Evolutionary conservation across 805 yeast genomes (phyloP).

Genomic region (Yarrowia porcina): DNA sequence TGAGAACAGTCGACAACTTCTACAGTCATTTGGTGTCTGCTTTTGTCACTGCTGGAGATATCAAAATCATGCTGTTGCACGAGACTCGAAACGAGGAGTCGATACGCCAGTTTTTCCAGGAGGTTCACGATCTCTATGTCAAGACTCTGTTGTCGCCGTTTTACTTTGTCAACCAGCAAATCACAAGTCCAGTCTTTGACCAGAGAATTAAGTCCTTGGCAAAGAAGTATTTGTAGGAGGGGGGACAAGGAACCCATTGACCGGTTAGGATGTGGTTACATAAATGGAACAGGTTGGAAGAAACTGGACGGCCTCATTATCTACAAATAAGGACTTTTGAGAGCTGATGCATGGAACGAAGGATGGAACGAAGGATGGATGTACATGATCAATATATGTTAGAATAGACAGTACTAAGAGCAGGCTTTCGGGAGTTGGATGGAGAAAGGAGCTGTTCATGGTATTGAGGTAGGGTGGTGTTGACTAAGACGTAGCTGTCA

Average conservation of each 20-base stretch:
- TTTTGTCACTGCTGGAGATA: slow-evolving; percentile 78
- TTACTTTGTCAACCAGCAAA: slow-evolving; percentile 70
- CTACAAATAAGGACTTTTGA: too few species aligned
- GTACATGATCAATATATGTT: slow-evolving; percentile 6
- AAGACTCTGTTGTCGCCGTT: slow-evolving; percentile 85
- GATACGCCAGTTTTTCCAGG: slow-evolving; percentile 78
- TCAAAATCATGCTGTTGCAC: slow-evolving; percentile 72
- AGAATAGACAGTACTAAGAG: background rate
- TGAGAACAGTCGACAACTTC: slow-evolving; percentile 80
- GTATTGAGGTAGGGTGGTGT: too few species aligned
- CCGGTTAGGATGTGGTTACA: too few species aligned
- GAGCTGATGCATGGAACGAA: background rate
- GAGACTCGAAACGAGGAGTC: slow-evolving; percentile 64
- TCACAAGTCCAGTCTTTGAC: slow-evolving; percentile 73
- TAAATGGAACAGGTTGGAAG: too few species aligned
- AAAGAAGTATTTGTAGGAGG: slow-evolving; percentile 59
- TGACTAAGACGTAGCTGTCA: too few species aligned
- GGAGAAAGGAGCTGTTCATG: too few species aligned
- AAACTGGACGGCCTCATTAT: too few species aligned
- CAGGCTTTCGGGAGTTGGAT: too few species aligned
- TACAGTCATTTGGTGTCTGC: slow-evolving; percentile 81
- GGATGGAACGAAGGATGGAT: background rate
- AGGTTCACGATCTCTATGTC: slow-evolving; percentile 81
- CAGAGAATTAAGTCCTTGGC: slow-evolving; percentile 66
- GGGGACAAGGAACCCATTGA: too few species aligned